Evolutionary conservation across 1,284 basidiomycete genomes (phyloP).

Genomic region (Afroboletus lepidellus): DNA sequence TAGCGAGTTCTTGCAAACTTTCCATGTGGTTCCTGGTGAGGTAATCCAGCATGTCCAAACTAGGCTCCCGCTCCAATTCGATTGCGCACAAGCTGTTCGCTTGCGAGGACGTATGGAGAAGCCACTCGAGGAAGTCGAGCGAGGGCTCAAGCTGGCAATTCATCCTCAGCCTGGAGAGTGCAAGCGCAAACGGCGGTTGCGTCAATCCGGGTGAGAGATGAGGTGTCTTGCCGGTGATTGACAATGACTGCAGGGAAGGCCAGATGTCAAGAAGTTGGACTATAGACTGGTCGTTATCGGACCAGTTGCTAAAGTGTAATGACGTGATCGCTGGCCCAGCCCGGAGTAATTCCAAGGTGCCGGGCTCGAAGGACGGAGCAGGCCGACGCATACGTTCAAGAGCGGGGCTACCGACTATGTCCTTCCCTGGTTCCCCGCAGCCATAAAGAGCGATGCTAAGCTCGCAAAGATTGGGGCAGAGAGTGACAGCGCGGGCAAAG

Average conservation of each 20-base stretch:
- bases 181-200: constrained; percentile 44
- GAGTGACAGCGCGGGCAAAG: constrained; percentile 54
- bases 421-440: constrained; percentile 44
- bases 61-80: constrained; percentile 58
- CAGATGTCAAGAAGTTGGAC: constrained; percentile 61
- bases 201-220: constrained; percentile 43
- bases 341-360: constrained; percentile 50
- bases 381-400: constrained; percentile 47
- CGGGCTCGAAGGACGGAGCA: constrained; percentile 55
- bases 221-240: constrained; percentile 59
- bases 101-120: constrained; percentile 53
- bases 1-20: constrained; percentile 50
- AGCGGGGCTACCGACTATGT: constrained; percentile 46
- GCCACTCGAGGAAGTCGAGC: constrained; percentile 62
- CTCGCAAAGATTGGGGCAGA: constrained; percentile 58
- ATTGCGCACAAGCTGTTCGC: constrained; percentile 47
- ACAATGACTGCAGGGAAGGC: constrained; percentile 53
- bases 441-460: constrained; percentile 61
- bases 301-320: constrained; percentile 68
- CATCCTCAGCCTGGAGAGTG: constrained; percentile 52
- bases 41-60: constrained; percentile 49
- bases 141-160: constrained; percentile 60
- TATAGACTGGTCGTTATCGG: constrained; percentile 56
- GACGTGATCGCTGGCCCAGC: constrained; percentile 54
- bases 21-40: constrained; percentile 48